Base-by-base conservation (phyloP, 2,329 filamentous ascomycete genomes). In the Ophiostoma pallidulum region DNA sequence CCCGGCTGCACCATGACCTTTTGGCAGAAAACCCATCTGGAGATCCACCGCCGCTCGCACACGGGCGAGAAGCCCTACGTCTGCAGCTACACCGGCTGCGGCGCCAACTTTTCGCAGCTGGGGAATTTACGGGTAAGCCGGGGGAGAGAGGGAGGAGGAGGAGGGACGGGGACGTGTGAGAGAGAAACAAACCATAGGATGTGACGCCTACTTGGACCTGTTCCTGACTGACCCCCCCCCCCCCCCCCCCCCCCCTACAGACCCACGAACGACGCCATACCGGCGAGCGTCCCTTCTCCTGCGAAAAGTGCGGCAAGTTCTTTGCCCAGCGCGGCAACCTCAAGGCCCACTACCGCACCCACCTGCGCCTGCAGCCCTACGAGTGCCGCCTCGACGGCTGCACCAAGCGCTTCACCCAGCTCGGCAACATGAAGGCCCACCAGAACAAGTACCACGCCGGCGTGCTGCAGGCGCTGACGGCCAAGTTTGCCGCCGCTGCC, bases 361-460 rank as follows among this genome's bases (percentile, higher is more conserved):
- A 95, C 64, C 74, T 81, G 51, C 75, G 82, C 39, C 73, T 78
- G 32, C 94, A 92, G 65, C 85, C 82, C 1, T 95, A 84, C 61
- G 76, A 78, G 26, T 97, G 91, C 66, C 80, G 77, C 51, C 73
- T 96, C 8, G 88, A 94, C 57, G 75, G 80, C 51, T 97, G 91
- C 67, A 79, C 80, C 52, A 96, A 95, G 69, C 75, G 82, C 37
- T 96, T 96, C 61, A 94, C 87, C 0, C 86, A 94, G 57, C 76
- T 91, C 2, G 91, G 91, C 8, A 96, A 96, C 60, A 76, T 96
- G 56, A 97, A 97, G 77, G 86, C 84, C 3, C 91, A 97, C 60
- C 88, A 94, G 66, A 96, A 96, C 69, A 91, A 90, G 60, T 96
- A 94, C 62, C 91, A 97, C 65, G 76, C 78, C 32, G 67, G 77